A percentile compares a stretch with the other conserved stretches of the same genome.
These are phyloP conservation scores for Scolecobasidium constrictum DNA, from an alignment of 2,329 filamentous ascomycete genomes.

Conservation along the genomic window DNA sequence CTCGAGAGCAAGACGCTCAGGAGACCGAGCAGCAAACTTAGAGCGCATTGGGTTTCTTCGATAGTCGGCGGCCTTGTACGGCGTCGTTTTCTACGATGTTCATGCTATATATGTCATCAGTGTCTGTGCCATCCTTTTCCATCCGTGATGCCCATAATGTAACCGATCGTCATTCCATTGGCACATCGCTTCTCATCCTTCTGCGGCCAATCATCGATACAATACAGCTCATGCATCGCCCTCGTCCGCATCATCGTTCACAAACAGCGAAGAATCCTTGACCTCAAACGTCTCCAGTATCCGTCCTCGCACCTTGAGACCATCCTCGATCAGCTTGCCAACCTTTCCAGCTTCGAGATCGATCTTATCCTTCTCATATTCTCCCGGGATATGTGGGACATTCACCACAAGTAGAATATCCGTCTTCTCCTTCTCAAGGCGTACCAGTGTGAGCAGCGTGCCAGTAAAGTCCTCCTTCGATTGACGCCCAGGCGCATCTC, in stretches of 20 bases:
- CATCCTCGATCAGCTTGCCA: slow-evolving; percentile 54
- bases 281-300: slow-evolving; percentile 68
- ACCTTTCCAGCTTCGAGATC: slow-evolving; percentile 54
- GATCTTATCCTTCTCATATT: slow-evolving; percentile 63
- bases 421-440: slow-evolving; percentile 63
- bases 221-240: too few relatives aligned
- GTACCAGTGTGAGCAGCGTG: slow-evolving; percentile 65
- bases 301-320: slow-evolving; percentile 52
- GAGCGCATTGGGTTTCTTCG: too few relatives aligned
- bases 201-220: too few relatives aligned
- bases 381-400: slow-evolving; percentile 68
- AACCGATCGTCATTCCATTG: too few relatives aligned
- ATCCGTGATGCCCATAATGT: too few relatives aligned
- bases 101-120: too few relatives aligned
- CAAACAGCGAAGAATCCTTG: slow-evolving; percentile 71
- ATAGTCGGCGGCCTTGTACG: too few relatives aligned
- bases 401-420: slow-evolving; percentile 83
- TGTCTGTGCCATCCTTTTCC: too few relatives aligned
- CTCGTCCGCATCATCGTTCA: slow-evolving; percentile 13
- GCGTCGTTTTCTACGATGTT: too few relatives aligned
- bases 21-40: too few relatives aligned
- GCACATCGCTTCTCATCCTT: too few relatives aligned
- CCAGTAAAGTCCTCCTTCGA: slow-evolving; percentile 50
- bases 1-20: too few relatives aligned
- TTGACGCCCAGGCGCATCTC: slow-evolving; percentile 18